These are phyloP conservation scores for Coccomyxa subellipsoidea DNA, from an alignment of 163 green algal species.

Conservation along the genomic window DNA sequence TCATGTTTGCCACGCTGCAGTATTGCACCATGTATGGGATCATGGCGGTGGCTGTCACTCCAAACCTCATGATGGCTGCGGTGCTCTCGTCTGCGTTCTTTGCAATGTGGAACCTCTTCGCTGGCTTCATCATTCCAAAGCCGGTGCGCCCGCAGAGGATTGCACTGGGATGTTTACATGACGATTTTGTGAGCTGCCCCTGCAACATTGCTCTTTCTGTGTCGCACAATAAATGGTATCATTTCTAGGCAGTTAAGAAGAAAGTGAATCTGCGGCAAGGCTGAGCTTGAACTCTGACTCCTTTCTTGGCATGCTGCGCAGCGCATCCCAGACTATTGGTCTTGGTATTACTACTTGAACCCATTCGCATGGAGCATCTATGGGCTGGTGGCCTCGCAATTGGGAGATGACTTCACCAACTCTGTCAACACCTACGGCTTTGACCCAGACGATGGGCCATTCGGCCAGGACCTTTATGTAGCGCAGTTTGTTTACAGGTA, in stretches of 20 bases:
- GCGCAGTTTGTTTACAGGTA: constrained; percentile 1
- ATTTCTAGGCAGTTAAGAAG: too few species aligned
- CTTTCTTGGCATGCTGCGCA: not conserved
- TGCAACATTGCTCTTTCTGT: too few species aligned
- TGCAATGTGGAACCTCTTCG: constrained; percentile 26
- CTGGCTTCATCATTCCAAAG: constrained; percentile 38
- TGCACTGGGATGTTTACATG: too few species aligned
- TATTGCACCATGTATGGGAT: constrained; percentile 27
- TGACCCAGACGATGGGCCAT: not conserved
- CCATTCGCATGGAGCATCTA: constrained; percentile 39
- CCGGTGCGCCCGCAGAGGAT: constrained; percentile 17
- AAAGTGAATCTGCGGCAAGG: too few species aligned
- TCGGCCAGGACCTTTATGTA: not conserved
- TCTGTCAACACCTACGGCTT: constrained; percentile 9
- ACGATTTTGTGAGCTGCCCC: too few species aligned
- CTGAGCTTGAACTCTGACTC: too few species aligned
- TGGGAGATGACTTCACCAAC: constrained; percentile 23
- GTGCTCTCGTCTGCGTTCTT: constrained; percentile 55
- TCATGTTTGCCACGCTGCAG: constrained; percentile 25
- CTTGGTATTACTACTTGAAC: constrained; percentile 30
- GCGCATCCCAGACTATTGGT: constrained; percentile 24
- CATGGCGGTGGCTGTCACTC: constrained; percentile 43
- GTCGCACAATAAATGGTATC: too few species aligned
- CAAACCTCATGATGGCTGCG: constrained; percentile 40
- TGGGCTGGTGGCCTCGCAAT: constrained; percentile 41